These are phyloP conservation scores for Colletotrichum sp. DNA, from an alignment of 2,329 filamentous ascomycete genomes.

Conservation along the genomic window DNA sequence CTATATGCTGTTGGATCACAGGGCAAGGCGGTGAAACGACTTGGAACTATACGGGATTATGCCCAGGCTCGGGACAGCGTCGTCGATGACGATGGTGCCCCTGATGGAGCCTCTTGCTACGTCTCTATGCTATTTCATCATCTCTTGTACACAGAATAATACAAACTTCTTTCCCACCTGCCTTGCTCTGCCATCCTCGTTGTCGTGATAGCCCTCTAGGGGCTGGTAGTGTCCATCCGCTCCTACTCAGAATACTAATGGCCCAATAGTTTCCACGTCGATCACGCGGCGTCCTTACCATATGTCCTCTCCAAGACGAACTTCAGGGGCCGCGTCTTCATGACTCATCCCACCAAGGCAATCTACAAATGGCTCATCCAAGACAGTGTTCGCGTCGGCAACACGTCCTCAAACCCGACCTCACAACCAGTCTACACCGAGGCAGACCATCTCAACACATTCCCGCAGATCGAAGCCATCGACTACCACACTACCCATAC, in stretches of 20 bases:
- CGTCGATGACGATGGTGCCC: slow-evolving; percentile 1
- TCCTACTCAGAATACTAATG: slow-evolving; percentile 1
- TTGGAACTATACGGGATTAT: slow-evolving; percentile 8
- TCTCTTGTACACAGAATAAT: slow-evolving; percentile 23
- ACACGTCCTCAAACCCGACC: slow-evolving; percentile 65
- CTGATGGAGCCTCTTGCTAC: slow-evolving; percentile 19
- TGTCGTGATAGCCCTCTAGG: slow-evolving; percentile 11
- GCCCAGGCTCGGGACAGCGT: slow-evolving; percentile 1
- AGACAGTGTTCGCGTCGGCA: slow-evolving; percentile 91
- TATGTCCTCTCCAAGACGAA: slow-evolving; percentile 98
- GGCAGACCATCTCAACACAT: slow-evolving; percentile 91
- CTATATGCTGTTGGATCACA: slow-evolving; percentile 22
- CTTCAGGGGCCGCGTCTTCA: slow-evolving; percentile 95
- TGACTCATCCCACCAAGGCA: slow-evolving; percentile 98
- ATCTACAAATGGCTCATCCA: slow-evolving; percentile 99
- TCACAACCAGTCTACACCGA: slow-evolving; percentile 90
- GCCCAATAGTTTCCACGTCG: slow-evolving; percentile 86
- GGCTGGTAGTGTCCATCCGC: not conserved
- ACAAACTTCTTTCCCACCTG: slow-evolving; percentile 22
- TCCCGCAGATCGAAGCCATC: slow-evolving; percentile 94
- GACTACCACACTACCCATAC: slow-evolving; percentile 98
- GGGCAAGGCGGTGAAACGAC: slow-evolving; percentile 28
- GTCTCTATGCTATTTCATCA: slow-evolving; percentile 17
- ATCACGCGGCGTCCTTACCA: slow-evolving; percentile 97
- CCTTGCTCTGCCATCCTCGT: slow-evolving; percentile 22